Evolutionary conservation across 352 stramenopile genomes (phyloP), one percentile per base, ranked within the genome.

Genomic region (Pythium brachiatum): DNA sequence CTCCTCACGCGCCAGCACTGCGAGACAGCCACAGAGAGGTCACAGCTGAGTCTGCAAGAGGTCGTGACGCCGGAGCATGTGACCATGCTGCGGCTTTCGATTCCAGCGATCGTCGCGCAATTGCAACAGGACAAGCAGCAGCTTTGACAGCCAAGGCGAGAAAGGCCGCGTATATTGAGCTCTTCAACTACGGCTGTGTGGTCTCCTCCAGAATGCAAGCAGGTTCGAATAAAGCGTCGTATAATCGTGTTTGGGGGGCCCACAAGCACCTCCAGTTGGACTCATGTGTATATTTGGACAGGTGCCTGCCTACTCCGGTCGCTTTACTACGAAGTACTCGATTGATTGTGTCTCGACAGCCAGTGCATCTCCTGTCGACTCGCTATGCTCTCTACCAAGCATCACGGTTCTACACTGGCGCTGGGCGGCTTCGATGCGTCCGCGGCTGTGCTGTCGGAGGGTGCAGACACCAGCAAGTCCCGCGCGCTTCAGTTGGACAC

Each of bases 51-150:
- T 18, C 47, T 91, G n/a, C n/a, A 61, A 3, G 70, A 72, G 32
- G 87, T 84, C 56, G 77, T 73, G 12, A 91, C 78, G 0, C 79
- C 80, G 0, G 44, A 77, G 36, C 72, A 69, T 8, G 77, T 90
- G 23, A 84, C 76, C 34, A 52, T 69, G 39, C 65, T 80, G 52
- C 78, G 83, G 29, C 47, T 67, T 25, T 51, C 74, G 44, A 89
- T 94, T 39, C 77, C 80, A 0, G 38, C 11, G 0, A 66, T 74
- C 15, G 53, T 79, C n/a, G 11, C 59, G 18, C 44, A 56, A 25
- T 31, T 71, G 11, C 38, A 62, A 52, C 25, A 29, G 2, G 46
- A 62, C 34, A 12, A 32, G 43, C 43, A 50, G 43, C 20, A 44
- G 38, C 38, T 44, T 21, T 11, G 38, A 44, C 23, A 44, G 23